Evolutionary conservation across 306 rosid genomes (phyloP), one percentile per base, ranked within the genome.

Genomic region (Albizia julibrissin): DNA sequence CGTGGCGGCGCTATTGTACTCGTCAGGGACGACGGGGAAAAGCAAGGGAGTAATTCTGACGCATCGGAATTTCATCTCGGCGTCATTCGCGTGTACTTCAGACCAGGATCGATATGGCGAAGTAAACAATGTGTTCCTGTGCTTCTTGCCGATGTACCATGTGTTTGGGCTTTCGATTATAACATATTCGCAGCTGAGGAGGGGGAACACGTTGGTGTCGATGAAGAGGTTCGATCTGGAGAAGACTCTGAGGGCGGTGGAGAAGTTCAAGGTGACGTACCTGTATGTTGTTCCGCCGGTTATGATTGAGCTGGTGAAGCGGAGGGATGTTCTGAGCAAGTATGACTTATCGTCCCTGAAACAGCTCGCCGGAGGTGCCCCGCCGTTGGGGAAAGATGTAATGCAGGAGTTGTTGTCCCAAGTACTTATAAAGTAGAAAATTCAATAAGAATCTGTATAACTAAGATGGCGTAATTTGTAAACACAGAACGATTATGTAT

Each of bases 11-110:
- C n/a, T 50, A 1, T 18, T 50, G 58, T 50, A 50, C 88, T 89
- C 92, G 6, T 89, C 89, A 6, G 92, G 89, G 4, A 89, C 89
- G 46, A 90, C 87, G 0, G 87, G 93, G 78, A 83, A 22, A 13
- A 88, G 87, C 82, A 85, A 90, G 77, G 90, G 93, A 83, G 90
- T 86, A 74, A 81, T 85, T 73, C 34, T 85, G 65, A 86, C 84
- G 18, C 93, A 90, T 3, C 10, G 79, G 33, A 90, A 86, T 49
- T 90, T 90, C 86, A 90, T 90, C 6, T 59, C 86, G 24, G n/a
- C 74, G 21, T 82, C 87, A 18, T 9, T 84, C 27, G 82, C 83
- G 82, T 43, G 47, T 26, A 66, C 88, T 14, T 64, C 61, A 7
- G 90, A 90, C 62, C 86, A 90, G 64, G 84, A 88, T 3, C 31